phyloP scores from a whole-genome alignment of 331 rosid species.

The Telfairia occidentalis region DNA sequence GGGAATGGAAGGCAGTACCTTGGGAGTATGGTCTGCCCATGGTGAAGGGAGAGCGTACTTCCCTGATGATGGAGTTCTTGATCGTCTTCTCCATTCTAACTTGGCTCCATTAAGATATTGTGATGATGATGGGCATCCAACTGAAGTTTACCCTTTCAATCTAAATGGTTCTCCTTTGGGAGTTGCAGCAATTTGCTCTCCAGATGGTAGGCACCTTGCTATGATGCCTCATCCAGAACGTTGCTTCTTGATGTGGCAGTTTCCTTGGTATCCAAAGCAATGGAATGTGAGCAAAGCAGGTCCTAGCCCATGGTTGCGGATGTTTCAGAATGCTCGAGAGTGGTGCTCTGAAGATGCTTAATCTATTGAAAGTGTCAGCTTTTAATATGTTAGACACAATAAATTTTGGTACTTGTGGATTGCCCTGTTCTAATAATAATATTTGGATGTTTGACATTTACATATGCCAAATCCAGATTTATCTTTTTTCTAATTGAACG shows the following conservation, averaged over 20 bases:
- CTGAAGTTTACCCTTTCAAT: constrained; percentile 69
- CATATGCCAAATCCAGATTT: background rate
- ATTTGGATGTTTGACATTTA: background rate
- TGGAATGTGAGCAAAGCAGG: constrained; percentile 68
- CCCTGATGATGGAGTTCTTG: constrained; percentile 53
- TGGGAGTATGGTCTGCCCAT: constrained; percentile 83
- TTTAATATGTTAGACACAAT: background rate
- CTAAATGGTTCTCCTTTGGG: constrained; percentile 75
- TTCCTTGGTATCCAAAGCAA: constrained; percentile 73
- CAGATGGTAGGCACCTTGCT: constrained; percentile 82
- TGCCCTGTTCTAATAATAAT: background rate
- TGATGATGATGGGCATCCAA: constrained; percentile 62
- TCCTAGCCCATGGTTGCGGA: constrained; percentile 79
- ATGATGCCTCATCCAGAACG: constrained; percentile 93
- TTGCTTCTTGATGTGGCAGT: constrained; percentile 89
- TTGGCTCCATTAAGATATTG: constrained; percentile 70
- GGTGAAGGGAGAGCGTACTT: constrained; percentile 81
- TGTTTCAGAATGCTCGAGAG: constrained; percentile 86
- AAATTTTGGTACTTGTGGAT: background rate
- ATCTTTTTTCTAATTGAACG: background rate
- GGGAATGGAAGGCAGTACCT: constrained; percentile 64
- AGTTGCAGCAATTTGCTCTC: constrained; percentile 74
- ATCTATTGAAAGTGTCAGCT: background rate
- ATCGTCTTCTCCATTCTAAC: constrained; percentile 45
- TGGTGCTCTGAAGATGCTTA: constrained; percentile 48